A percentile compares a stretch with the other conserved stretches of the same genome.
Evolutionary conservation across 495 filamentous ascomycete species (phyloP).

Genomic region (Xylaria bambusicola): DNA sequence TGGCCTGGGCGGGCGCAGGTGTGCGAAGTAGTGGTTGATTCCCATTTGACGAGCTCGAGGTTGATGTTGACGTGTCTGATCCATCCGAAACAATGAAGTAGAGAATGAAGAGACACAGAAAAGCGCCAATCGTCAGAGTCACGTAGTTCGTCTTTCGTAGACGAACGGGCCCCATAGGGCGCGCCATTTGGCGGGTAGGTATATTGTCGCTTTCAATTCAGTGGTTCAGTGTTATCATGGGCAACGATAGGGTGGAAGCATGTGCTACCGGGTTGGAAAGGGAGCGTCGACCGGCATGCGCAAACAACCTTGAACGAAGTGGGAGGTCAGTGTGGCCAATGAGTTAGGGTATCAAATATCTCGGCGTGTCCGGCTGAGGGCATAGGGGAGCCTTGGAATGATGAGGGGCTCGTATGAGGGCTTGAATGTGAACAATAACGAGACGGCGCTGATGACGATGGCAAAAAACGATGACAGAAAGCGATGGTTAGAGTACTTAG

Average conservation of each 20-base stretch:
- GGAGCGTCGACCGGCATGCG: background rate
- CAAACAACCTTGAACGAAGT: background rate
- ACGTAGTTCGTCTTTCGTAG: constrained; percentile 56
- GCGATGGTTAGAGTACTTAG: no score
- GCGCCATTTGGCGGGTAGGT: constrained; percentile 44
- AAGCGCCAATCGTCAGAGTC: constrained; percentile 50
- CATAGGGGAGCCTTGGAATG: background rate
- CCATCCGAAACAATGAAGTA: constrained; percentile 44
- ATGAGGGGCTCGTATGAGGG: background rate
- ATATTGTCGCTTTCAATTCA: constrained; percentile 21
- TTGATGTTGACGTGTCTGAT: constrained; percentile 30
- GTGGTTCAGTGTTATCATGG: background rate
- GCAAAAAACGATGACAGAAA: background rate
- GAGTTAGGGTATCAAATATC: background rate
- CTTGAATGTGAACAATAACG: background rate
- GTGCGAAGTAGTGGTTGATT: constrained; percentile 77
- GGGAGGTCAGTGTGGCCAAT: background rate
- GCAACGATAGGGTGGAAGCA: constrained; percentile 6
- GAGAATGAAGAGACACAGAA: constrained; percentile 55
- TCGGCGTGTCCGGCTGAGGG: constrained; percentile 1
- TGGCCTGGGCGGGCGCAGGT: constrained; percentile 68
- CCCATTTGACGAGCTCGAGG: constrained; percentile 55
- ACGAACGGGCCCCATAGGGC: constrained; percentile 57
- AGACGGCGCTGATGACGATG: background rate
- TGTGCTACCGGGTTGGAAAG: constrained; percentile 6